Base-by-base conservation (phyloP, 2,329 filamentous ascomycete species). In the Elsinoe necatrix region DNA sequence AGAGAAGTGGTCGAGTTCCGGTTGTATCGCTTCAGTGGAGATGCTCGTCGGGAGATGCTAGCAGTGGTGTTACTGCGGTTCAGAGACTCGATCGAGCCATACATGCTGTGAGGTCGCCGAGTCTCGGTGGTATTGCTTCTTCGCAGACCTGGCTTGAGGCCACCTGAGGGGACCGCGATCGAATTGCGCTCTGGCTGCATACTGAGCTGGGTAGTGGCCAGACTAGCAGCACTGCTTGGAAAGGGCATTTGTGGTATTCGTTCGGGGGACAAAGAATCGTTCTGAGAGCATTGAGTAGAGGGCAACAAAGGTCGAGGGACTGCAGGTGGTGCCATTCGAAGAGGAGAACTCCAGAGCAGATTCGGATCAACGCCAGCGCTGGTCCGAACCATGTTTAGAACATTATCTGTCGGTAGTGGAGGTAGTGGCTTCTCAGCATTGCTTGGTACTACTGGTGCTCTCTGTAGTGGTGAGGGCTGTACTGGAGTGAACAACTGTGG, bases 361-460 rank as follows among this genome's bases (percentile, higher is more conserved):
- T 68, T 78, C 12, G 76, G 76, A 60, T 79, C 71, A 8, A 79
- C 75, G 27, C 71, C 69, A 16, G 69, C 66, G 20, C 71, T 68
- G 4, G 68, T 68, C 16, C 59, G 59, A 31, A 25, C 39, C 35
- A 52, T 45, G 56, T 43, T 65, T 42, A 63, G 60, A 52, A 63
- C 63, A 39, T 41, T 37, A 21, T 23, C 51, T 21, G 16, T 34
- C 14, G 25, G 58, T 27, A 48, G 47, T 27, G 47, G 54, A 35
- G 37, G 56, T 27, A 57, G n/a, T 27, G 43, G 55, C 21, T 50
- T 51, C 11, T 57, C 41, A 35, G 55, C 55, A 57, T 57, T 57
- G 35, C 54, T 56, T 2, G 54, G 54, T 7, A 56, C 54, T 20
- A 56, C 41, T 7, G 54, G 57, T 39, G 52, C 42, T 58, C 43